Evolutionary conservation across 2,329 filamentous ascomycete genomes (phyloP), one percentile per base, ranked within the genome.

Genomic region (Penicillium sp.): DNA sequence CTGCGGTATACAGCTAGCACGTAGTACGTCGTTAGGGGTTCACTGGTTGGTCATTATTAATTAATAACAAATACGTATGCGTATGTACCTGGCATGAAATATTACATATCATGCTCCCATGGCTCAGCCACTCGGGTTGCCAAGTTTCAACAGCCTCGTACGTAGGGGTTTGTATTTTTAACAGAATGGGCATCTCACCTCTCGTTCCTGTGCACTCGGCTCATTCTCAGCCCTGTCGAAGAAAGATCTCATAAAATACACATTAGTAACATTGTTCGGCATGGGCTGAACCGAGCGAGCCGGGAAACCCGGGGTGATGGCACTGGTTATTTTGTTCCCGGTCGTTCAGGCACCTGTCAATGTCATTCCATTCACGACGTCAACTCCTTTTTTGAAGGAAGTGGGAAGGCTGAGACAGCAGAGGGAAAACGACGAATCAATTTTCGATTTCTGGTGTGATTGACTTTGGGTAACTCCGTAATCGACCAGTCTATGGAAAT

Each of bases 391-490:
- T 40, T n/a, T n/a, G 14, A 40, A 40, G 6, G 16, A 42, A 16
- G 18, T 6, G 8, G n/a, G 9, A 42, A n/a, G 35, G 35, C 35
- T 14, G 14, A 40, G 35, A 43, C 8, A 23, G 3, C n/a, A 52
- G 30, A 20, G 26, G 23, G 16, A 35, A 45, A 52, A 33, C 20
- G 14, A 16, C 28, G 42, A 52, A 33, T 43, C 50, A 52, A 5
- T 33, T 2, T 23, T 46, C 5, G n/a, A 42, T 42, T 42, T 42
- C 18, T 20, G 6, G 38, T 18, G 38, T 24, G 21, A 16, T 42
- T 28, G 28, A 52, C 40, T 21, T 45, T 52, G 24, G 26, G 30
- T 52, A 45, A 46, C 40, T 45, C 50, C 50, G 40, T 46, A 46
- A 35, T 46, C 20, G 38, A 42, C 38, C 35, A 40, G 8, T 40